Evolutionary conservation across 495 filamentous ascomycete genomes (phyloP).

Genomic region (Pyrenopolyporus hunteri): DNA sequence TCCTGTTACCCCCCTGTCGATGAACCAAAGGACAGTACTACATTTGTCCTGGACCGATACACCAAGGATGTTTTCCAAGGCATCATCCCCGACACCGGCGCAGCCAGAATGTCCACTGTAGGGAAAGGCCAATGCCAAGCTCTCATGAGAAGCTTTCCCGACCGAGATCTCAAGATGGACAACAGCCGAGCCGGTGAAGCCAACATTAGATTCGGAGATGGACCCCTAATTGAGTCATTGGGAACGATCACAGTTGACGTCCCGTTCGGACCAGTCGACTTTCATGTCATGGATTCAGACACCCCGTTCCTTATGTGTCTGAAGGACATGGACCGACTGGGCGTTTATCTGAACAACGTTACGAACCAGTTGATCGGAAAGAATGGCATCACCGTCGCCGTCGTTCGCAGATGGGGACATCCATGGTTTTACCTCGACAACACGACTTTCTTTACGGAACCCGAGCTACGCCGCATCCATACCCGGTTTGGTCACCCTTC

Average conservation of each 20-base stretch:
- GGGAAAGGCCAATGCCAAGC: background rate
- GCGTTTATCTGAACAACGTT: slow-evolving; percentile 1
- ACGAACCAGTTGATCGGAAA: background rate
- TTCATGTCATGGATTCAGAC: background rate
- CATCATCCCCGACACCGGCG: background rate
- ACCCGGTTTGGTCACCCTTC: background rate
- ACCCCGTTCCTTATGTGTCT: slow-evolving; percentile 1
- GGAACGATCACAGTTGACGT: background rate
- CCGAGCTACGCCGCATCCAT: background rate
- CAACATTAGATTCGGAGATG: slow-evolving; percentile 3
- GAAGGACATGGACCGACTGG: slow-evolving; percentile 1
- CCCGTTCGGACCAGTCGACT: background rate
- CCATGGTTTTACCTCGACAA: background rate
- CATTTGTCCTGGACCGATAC: background rate
- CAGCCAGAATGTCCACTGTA: background rate
- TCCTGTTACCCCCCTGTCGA: background rate
- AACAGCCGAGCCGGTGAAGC: background rate
- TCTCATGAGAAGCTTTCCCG: background rate
- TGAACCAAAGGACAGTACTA: background rate
- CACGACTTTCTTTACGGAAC: background rate
- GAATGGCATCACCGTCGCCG: background rate
- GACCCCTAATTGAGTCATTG: background rate
- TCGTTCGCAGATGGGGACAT: background rate
- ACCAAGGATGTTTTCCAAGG: too few relatives aligned
- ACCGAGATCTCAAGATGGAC: background rate